These are phyloP conservation scores for Colletotrichum shisoi DNA, from an alignment of 2,329 filamentous ascomycete species.

Conservation along the genomic window DNA sequence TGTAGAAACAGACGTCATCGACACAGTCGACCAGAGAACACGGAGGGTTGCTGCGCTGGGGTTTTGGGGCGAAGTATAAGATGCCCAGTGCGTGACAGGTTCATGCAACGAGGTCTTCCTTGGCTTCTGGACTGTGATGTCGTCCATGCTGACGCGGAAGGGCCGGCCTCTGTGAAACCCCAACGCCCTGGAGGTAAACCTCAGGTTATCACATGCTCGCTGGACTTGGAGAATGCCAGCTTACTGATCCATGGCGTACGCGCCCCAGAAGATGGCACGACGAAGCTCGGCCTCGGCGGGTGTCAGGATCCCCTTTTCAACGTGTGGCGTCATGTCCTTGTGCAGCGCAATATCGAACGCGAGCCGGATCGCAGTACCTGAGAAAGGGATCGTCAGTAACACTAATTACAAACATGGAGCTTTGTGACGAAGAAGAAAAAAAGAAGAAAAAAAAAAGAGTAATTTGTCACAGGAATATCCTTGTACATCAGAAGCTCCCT, in stretches of 20 bases:
- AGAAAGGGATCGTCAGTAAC: constrained; percentile 41
- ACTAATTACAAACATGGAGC: background rate
- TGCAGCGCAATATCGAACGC: constrained; percentile 44
- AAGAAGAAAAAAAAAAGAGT: no score
- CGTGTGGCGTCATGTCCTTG: constrained; percentile 43
- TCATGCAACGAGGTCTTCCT: background rate
- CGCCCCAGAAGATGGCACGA: constrained; percentile 46
- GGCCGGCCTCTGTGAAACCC: constrained; percentile 44
- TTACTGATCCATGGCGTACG: constrained; percentile 46
- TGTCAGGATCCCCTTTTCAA: constrained; percentile 41
- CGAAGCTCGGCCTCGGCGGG: constrained; percentile 44
- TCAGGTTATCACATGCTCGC: background rate
- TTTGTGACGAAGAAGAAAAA: no score
- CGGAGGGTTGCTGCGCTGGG: background rate
- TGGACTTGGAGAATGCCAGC: background rate
- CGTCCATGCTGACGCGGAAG: constrained; percentile 43
- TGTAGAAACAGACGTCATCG: background rate
- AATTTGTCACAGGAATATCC: no score
- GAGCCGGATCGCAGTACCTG: constrained; percentile 45
- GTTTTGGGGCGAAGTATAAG: background rate
- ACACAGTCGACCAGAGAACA: background rate
- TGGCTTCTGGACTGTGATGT: constrained; percentile 43
- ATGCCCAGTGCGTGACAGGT: constrained; percentile 1
- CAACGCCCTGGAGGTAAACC: constrained; percentile 41
- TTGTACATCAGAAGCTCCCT: no score